Conservation (phyloP, 2,329 filamentous ascomycete species). For the Cyphellophora europaea region DNA sequence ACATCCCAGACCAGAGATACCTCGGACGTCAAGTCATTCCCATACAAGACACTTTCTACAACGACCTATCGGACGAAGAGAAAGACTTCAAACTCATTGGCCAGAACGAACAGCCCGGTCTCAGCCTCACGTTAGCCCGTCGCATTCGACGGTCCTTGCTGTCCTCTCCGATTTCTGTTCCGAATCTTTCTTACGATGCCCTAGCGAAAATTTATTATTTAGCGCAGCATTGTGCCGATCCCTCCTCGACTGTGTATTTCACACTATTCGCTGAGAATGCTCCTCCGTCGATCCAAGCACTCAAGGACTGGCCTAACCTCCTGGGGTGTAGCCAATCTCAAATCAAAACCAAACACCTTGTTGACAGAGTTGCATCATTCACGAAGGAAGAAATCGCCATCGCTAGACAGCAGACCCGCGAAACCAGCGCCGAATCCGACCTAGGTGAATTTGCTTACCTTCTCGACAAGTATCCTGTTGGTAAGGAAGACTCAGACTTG, state of each 20-base stretch:
- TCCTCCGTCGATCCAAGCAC: background rate
- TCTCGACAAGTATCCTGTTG: slow-evolving; percentile 33
- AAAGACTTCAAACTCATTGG: background rate
- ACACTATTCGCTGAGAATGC: slow-evolving; percentile 7
- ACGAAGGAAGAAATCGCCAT: too few relatives aligned
- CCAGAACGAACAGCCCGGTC: slow-evolving; percentile 18
- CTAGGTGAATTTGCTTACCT: slow-evolving; percentile 23
- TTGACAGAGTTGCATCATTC: too few relatives aligned
- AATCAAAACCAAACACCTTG: too few relatives aligned
- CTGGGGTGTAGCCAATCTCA: too few relatives aligned
- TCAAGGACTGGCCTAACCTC: background rate
- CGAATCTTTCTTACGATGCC: background rate
- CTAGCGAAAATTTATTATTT: slow-evolving; percentile 9
- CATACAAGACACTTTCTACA: slow-evolving; percentile 34
- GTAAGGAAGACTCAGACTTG: slow-evolving; percentile 31
- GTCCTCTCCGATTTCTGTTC: background rate
- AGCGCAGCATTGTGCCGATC: slow-evolving; percentile 1
- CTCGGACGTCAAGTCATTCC: slow-evolving; percentile 28
- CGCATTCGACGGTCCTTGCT: slow-evolving; percentile 10
- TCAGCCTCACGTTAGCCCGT: slow-evolving; percentile 6
- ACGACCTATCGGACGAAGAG: slow-evolving; percentile 13
- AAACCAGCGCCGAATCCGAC: too few relatives aligned
- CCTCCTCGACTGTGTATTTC: slow-evolving; percentile 9
- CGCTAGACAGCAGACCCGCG: too few relatives aligned
- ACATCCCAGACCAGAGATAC: slow-evolving; percentile 20